Conservation (phyloP, 2,329 filamentous ascomycete genomes). For the Pyricularia sp. region DNA sequence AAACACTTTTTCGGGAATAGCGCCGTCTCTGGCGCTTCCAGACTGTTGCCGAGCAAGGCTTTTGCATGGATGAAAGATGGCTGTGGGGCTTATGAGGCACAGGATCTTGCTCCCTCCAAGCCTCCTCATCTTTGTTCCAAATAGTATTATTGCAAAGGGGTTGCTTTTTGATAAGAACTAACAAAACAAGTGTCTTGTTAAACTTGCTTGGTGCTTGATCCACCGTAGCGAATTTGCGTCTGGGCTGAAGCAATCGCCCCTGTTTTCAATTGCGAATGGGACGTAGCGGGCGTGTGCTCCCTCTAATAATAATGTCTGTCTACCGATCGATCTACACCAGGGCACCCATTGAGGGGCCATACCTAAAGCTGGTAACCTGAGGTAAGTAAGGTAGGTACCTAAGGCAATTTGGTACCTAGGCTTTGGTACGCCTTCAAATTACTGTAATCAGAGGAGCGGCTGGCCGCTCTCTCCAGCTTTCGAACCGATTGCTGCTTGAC, state of each 20-base stretch:
- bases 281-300: neutral
- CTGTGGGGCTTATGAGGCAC: neutral
- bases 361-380: too few species aligned
- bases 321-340: neutral
- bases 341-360: too few species aligned
- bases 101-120: neutral
- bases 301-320: neutral
- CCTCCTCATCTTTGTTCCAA: neutral
- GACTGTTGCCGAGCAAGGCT: neutral
- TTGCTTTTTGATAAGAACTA: neutral
- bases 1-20: neutral
- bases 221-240: neutral
- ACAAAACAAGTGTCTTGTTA: neutral
- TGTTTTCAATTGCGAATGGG: neutral
- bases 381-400: neutral
- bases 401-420: neutral
- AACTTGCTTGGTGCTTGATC: neutral
- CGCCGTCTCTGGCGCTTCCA: neutral
- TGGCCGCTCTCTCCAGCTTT: neutral
- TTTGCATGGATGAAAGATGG: neutral
- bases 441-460: neutral
- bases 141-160: neutral
- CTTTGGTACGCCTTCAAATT: neutral
- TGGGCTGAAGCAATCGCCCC: neutral
- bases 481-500: neutral